Conservation (phyloP, 441 rosid species). For the Manihot esculenta region DNA sequence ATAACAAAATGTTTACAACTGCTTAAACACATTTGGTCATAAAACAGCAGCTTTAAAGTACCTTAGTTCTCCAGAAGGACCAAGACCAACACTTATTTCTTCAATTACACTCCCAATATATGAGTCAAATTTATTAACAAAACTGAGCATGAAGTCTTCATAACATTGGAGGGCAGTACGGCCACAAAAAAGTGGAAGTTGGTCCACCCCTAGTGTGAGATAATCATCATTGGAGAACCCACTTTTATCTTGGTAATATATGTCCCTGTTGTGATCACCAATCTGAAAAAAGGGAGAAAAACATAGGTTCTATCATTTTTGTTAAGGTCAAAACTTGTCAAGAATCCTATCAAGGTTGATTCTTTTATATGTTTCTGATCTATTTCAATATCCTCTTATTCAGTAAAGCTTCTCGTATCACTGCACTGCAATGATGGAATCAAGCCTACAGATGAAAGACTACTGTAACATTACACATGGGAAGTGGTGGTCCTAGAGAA, state of each 20-base stretch:
- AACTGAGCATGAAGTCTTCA: constrained; percentile 59
- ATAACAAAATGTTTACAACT: constrained; percentile 24
- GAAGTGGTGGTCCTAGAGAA: neutral
- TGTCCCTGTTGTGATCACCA: constrained; percentile 53
- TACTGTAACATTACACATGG: neutral
- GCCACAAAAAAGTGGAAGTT: constrained; percentile 53
- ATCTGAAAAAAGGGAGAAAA: constrained; percentile 34
- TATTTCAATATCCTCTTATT: neutral
- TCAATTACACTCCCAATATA: constrained; percentile 57
- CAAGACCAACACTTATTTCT: constrained; percentile 47
- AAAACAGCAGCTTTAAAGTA: constrained; percentile 32
- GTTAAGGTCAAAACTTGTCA: neutral
- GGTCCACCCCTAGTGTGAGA: constrained; percentile 69
- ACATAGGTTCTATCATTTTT: constrained; percentile 5
- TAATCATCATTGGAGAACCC: constrained; percentile 58
- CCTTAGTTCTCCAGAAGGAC: constrained; percentile 62
- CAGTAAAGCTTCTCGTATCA: neutral
- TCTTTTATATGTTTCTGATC: neutral
- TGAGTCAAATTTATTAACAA: constrained; percentile 47
- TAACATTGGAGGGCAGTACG: constrained; percentile 67
- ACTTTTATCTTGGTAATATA: constrained; percentile 51
- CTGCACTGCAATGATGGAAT: neutral
- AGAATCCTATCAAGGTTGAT: neutral
- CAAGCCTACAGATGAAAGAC: neutral
- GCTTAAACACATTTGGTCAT: constrained; percentile 11